Evolutionary conservation across 306 rosid genomes (phyloP), one percentile per base, ranked within the genome.

Genomic region (Parietaria judaica): DNA sequence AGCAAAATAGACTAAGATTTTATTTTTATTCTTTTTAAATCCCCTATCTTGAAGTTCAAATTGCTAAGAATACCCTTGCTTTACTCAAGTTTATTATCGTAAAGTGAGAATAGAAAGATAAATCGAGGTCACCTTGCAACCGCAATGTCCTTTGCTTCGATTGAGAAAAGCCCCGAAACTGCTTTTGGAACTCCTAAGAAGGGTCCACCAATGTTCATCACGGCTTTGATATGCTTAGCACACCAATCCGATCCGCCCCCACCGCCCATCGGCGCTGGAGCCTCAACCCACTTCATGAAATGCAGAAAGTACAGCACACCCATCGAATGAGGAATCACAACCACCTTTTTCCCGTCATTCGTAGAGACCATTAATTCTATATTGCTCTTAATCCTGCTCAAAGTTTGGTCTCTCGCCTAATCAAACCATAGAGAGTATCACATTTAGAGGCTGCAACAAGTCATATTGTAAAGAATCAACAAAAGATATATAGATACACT

Each of bases 261-360:
- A 71, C 91, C 95, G 51, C 95, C 95, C 86, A 76, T 65, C 36
- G 95, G 91, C 48, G 60, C 72, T 15, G 91, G 95, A 56, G 91
- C 83, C 75, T 87, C 95, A 70, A 84, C 95, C 95, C 95, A 87
- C 67, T 87, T 87, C 91, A 87, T 87, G 70, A 87, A 87, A 78
- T 87, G 95, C 69, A 87, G 79, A 72, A 87, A 87, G 81, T 87
- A 87, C 52, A 87, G 70, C 70, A 63, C 88, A 70, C 95, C 95
- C 95, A 87, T 87, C 36, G 95, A 87, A 61, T 87, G 95, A 15
- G 95, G 95, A 72, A 87, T 70, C 49, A 87, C 91, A 66, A 87
- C 91, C 70, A 87, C 95, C 76, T 87, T 87, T 38, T 78, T 78
- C 62, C 95, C 91, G 63, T 70, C 80, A 79, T 76, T 87, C 17